These are phyloP conservation scores for Colletotrichum liriopes DNA, from an alignment of 2,329 filamentous ascomycete species.

Conservation along the genomic window DNA sequence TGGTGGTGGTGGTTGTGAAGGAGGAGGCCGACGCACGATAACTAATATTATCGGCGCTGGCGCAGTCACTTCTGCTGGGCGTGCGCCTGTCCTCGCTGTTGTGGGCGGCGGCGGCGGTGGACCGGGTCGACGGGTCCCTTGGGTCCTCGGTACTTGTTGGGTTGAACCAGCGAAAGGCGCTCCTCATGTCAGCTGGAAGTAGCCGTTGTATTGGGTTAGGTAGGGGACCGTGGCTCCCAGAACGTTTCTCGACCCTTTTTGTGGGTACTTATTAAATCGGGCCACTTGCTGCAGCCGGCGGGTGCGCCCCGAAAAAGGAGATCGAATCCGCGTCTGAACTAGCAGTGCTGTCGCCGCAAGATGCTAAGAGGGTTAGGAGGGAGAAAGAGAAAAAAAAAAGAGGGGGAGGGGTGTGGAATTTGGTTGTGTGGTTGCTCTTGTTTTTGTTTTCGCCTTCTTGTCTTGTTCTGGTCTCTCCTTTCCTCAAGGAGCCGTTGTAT, in stretches of 20 bases:
- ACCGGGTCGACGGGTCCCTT: slow-evolving; percentile 45
- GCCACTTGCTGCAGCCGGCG: slow-evolving; percentile 41
- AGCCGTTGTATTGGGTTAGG: slow-evolving; percentile 43
- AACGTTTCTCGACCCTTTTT: slow-evolving; percentile 44
- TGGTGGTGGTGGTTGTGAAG: slow-evolving; percentile 47
- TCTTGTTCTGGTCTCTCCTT: neutral
- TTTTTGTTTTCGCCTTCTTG: neutral
- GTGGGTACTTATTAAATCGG: slow-evolving; percentile 44
- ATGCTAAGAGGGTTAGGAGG: neutral
- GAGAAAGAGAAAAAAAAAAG: neutral
- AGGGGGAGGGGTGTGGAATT: neutral
- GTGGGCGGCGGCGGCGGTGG: slow-evolving; percentile 45
- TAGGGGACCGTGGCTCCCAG: slow-evolving; percentile 42
- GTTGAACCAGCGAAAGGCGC: slow-evolving; percentile 44
- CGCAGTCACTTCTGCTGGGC: slow-evolving; percentile 37
- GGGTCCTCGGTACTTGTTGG: slow-evolving; percentile 46
- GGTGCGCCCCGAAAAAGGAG: slow-evolving; percentile 42
- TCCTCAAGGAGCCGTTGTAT: neutral
- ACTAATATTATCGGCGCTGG: slow-evolving; percentile 55
- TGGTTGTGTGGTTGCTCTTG: neutral
- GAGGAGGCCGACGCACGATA: slow-evolving; percentile 53
- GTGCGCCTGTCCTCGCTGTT: slow-evolving; percentile 40
- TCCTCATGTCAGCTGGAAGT: slow-evolving; percentile 45
- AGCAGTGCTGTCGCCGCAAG: slow-evolving; percentile 30
- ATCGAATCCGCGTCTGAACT: slow-evolving; percentile 43